Conservation (phyloP, 1,139 yeast genomes). For the Geotrichum klebahnii region DNA sequence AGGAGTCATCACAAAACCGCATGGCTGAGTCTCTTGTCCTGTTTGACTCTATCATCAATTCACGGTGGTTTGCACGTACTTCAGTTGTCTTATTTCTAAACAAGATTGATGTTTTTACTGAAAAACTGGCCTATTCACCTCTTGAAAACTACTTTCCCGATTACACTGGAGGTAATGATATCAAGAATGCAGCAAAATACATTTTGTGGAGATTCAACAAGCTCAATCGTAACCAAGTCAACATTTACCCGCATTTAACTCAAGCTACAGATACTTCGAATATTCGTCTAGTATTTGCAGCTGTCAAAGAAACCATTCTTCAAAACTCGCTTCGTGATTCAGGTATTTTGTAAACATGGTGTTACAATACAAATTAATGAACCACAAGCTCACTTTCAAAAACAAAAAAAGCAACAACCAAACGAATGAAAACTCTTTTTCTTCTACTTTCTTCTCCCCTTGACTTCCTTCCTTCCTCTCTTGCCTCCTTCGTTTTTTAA, state of each 20-base stretch:
- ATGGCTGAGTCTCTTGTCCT: constrained; percentile 79
- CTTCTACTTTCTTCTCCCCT: no score
- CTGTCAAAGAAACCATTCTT: constrained; percentile 82
- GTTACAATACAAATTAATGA: neutral
- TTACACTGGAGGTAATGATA: constrained; percentile 82
- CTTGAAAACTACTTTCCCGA: constrained; percentile 82
- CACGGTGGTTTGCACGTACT: constrained; percentile 89
- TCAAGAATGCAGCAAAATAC: constrained; percentile 90
- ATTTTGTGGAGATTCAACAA: constrained; percentile 88
- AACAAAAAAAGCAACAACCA: neutral
- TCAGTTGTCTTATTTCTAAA: constrained; percentile 81
- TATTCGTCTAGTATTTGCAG: constrained; percentile 83
- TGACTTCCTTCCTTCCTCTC: no score
- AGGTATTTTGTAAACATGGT: constrained; percentile 54
- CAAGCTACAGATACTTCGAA: constrained; percentile 93
- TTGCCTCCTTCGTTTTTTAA: no score
- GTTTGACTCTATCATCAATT: constrained; percentile 85
- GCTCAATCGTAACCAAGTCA: constrained; percentile 75
- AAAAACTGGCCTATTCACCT: constrained; percentile 77
- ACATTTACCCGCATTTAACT: constrained; percentile 83
- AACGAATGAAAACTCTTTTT: no score
- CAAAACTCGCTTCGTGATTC: constrained; percentile 82
- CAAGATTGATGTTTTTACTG: constrained; percentile 85
- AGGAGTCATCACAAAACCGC: constrained; percentile 68
- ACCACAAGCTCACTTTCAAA: neutral